Base-by-base conservation (phyloP, 2,329 filamentous ascomycete genomes). In the Exophiala oligosperma region DNA sequence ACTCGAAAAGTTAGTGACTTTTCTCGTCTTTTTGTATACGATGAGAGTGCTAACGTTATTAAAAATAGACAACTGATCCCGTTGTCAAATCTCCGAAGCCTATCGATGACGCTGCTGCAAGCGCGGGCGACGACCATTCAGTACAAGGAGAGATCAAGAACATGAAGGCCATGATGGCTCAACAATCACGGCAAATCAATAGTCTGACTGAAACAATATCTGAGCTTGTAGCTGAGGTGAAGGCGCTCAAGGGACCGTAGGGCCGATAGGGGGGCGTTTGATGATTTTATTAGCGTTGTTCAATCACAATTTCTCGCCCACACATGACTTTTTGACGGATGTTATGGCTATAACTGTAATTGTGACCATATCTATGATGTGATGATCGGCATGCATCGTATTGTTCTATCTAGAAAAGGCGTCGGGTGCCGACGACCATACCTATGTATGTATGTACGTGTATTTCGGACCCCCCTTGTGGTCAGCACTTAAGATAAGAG, bases 81-180 rank as follows among this genome's bases (percentile, higher is more conserved):
- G 46, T 56, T 44, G 26, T 44, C 9, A 41, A 40, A 14, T 21
- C 49, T 17, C 38, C 37, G 9, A 50, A 43, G 24, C 26, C 23
- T 29, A 29, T 43, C 12, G 56, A 49, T 11, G 55, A 61, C 21
- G 58, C 54, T 28, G 38, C 51, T 11, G 57, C 21, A 48, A 37
- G 29, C 24, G 32, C 44, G 35, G 43, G 38, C 14, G 37, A 28
- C 29, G 54, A 26, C 7, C 17, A 60, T 17, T 59, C 60, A 9
- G 21, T 64, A 40, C 62, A 68, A 38, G 50, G 59, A 11, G 66
- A 68, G 40, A 64, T 68, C 48, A 61, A 63, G 40, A 66, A 66
- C 50, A 49, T 68, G 46, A 67, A 67, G 51, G 58, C 65, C 3
- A 47, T 68, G 48, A 61, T 68, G 46, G 66, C 66, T 44, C 64